Conservation (phyloP, 108 stramenopile species). For the Nitzschia inconspicua region DNA sequence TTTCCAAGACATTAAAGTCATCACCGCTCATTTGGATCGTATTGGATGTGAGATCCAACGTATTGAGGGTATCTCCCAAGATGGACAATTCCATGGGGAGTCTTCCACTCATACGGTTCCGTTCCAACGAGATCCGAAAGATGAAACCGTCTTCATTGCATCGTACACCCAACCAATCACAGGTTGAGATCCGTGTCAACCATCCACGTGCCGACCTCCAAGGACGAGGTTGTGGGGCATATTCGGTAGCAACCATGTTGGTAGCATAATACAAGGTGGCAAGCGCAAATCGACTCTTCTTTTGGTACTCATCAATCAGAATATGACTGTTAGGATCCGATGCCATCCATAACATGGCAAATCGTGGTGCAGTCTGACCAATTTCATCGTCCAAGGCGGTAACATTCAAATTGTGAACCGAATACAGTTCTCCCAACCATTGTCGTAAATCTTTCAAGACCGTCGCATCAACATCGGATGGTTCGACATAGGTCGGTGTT, state of each 20-base stretch:
- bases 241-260: slow-evolving; percentile 10
- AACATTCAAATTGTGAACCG: no score
- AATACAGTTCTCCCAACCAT: no score
- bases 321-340: no score
- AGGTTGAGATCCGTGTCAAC: slow-evolving; percentile 19
- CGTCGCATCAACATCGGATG: no score
- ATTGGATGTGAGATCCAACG: slow-evolving; percentile 28
- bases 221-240: slow-evolving; percentile 2
- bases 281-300: slow-evolving; percentile 36
- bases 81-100: slow-evolving; percentile 36
- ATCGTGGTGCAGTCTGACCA: no score
- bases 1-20: slow-evolving; percentile 15
- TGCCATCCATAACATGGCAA: no score
- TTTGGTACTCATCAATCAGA: no score
- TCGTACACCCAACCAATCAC: slow-evolving; percentile 40
- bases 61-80: slow-evolving; percentile 15
- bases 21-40: slow-evolving; percentile 22
- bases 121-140: slow-evolving; percentile 14
- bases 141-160: slow-evolving; percentile 19
- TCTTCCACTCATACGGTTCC: slow-evolving; percentile 27
- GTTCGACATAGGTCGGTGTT: no score
- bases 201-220: slow-evolving; percentile 29
- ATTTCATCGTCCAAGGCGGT: no score
- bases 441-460: no score
- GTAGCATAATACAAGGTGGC: slow-evolving; percentile 42